A percentile compares a stretch with the other conserved stretches of the same genome.
Evolutionary conservation across 257 asterid genomes (phyloP).

Genomic region (Scutellaria minor): DNA sequence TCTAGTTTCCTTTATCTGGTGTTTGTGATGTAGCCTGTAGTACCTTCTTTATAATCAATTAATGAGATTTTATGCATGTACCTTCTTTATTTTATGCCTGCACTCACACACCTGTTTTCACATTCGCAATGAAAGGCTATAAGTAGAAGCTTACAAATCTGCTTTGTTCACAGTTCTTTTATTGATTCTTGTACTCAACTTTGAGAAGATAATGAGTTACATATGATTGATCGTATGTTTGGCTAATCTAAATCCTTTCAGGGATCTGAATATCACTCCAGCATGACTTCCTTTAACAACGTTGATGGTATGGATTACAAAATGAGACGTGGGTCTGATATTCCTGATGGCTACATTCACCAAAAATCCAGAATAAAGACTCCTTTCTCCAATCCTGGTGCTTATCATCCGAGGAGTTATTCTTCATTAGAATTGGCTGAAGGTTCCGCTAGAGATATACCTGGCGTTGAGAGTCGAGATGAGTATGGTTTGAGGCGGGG

Average conservation of each 20-base stretch:
- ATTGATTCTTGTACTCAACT: background rate
- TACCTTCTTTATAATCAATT: background rate
- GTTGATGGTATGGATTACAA: slow-evolving; percentile 45
- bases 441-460: slow-evolving; percentile 45
- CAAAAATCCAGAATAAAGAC: slow-evolving; percentile 47
- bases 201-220: background rate
- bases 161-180: background rate
- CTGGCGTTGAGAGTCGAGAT: slow-evolving; percentile 50
- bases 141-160: background rate
- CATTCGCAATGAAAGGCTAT: background rate
- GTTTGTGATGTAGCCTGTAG: background rate
- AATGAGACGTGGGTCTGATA: slow-evolving; percentile 46
- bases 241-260: slow-evolving; percentile 36
- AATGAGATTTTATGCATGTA: background rate
- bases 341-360: slow-evolving; percentile 47
- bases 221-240: slow-evolving; percentile 14
- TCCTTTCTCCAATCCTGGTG: slow-evolving; percentile 42
- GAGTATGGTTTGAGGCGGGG: slow-evolving; percentile 40
- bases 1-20: background rate
- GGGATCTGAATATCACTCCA: slow-evolving; percentile 51
- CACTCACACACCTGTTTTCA: background rate
- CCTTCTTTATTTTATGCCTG: no score
- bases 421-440: slow-evolving; percentile 51
- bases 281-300: slow-evolving; percentile 48
- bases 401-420: slow-evolving; percentile 48